Evolutionary conservation across 78 protist genomes (phyloP), one percentile per base, ranked within the genome.

Genomic region (Tieghemostelium lacteum): DNA sequence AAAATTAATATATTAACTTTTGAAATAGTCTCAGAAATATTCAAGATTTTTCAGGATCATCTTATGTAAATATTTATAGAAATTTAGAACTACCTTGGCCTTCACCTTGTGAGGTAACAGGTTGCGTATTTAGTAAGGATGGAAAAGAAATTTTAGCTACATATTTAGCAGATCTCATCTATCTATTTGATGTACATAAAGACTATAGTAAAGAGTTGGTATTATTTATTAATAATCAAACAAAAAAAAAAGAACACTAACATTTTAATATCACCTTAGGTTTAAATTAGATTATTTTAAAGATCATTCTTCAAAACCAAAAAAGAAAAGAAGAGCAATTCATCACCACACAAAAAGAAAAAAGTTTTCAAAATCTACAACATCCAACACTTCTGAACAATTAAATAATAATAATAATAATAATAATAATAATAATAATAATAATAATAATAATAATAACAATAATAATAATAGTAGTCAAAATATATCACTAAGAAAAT

Each of bases 121-220:
- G 73, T 0, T 54, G 77, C 42, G 73, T 54, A n/a, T 92, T 92
- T 22, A 83, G 76, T 57, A 78, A 45, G 14, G 54, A 73, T 69
- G 95, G 95, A 1, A 31, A 29, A 12, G 95, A 92, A 63, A 75
- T 92, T 8, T 55, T 72, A 10, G 85, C 50, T 4, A 92, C 95
- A 6, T 50, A 60, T 49, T 5, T 83, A 10, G 37, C 69, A 34
- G 95, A 92, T 28, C 14, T 29, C 26, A 55, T 92, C 10, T 92
- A 92, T 54, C 40, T 72, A 24, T 92, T 66, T 42, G 91, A 92
- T 61, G 26, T 86, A 34, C 49, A 88, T 7, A 70, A 61, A 14
- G 76, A 88, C 24, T 75, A 40, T 64, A 36, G 42, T n/a, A 83
- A 83, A 69, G 91, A 83, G 67, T 78, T 58, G 17, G 37, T 52